These are phyloP conservation scores for Protomyces macrosporus DNA, from an alignment of 1,139 yeast species.

Conservation along the genomic window DNA sequence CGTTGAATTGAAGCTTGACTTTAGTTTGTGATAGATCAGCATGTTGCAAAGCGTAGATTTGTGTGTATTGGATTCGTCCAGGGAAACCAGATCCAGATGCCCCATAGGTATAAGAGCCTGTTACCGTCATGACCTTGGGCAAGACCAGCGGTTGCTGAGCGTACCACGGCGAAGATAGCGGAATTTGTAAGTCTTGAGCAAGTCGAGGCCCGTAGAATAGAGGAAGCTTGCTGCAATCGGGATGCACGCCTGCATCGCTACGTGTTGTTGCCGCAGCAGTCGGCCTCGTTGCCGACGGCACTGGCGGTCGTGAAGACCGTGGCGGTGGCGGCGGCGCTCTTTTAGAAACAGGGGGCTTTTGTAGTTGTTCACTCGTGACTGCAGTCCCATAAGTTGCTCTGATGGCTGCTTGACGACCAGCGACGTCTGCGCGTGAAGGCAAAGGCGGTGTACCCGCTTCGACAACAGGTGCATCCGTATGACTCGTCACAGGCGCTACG, in stretches of 20 bases:
- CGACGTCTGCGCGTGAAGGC: neutral
- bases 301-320: neutral
- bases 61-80: neutral
- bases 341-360: neutral
- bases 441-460: neutral
- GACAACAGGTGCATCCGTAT: neutral
- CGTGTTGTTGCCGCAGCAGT: neutral
- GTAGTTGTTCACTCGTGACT: neutral
- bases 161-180: neutral
- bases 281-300: neutral
- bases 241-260: neutral
- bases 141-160: neutral
- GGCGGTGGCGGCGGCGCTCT: neutral
- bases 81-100: neutral
- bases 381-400: neutral
- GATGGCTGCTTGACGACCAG: neutral
- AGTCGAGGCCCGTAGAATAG: neutral
- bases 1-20: slow-evolving; percentile 1
- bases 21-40: neutral
- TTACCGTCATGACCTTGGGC: neutral
- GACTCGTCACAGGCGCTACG: neutral
- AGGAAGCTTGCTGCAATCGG: neutral
- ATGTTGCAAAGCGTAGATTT: neutral
- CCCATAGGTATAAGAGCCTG: neutral
- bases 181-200: neutral